Evolutionary conservation across 305 asterid species (phyloP).

Genomic region (Fraxinus latifolia): DNA sequence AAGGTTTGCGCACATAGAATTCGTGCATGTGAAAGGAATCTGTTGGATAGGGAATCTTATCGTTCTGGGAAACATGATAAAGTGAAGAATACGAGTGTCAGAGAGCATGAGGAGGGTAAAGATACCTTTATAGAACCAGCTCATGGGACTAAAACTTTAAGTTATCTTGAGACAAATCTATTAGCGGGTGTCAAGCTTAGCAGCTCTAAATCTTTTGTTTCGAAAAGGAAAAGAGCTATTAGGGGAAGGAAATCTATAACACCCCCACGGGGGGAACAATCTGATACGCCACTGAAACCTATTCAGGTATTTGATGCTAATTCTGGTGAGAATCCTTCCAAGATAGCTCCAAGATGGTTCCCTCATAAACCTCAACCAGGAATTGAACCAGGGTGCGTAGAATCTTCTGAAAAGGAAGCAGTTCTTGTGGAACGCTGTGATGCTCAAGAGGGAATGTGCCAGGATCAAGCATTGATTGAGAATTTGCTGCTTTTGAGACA

Average conservation of each 20-base stretch:
- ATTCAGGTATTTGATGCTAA: conserved; percentile 27
- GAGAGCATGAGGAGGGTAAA: conserved; percentile 23
- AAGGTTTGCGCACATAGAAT: conserved; percentile 79
- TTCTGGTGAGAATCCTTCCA: conserved; percentile 24
- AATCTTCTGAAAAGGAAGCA: conserved; percentile 30
- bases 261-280: conserved; percentile 27
- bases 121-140: conserved; percentile 20
- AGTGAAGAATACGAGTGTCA: conserved; percentile 15
- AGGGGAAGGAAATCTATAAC: conserved; percentile 33
- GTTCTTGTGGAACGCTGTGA: conserved; percentile 24
- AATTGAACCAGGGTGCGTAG: conserved; percentile 12
- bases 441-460: conserved; percentile 19
- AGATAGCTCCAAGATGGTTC: conserved; percentile 25
- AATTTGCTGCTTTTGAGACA: conserved; percentile 19
- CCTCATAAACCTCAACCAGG: conserved; percentile 21
- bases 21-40: conserved; percentile 59
- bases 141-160: conserved; percentile 21
- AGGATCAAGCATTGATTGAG: conserved; percentile 27
- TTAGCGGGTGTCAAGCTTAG: conserved; percentile 29
- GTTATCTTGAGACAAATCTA: conserved; percentile 34
- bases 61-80: conserved; percentile 32
- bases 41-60: conserved; percentile 32
- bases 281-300: conserved; percentile 24
- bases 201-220: conserved; percentile 32
- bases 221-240: conserved; percentile 53